Conservation (phyloP, 2,329 filamentous ascomycete genomes). For the Penicillium sp. region DNA sequence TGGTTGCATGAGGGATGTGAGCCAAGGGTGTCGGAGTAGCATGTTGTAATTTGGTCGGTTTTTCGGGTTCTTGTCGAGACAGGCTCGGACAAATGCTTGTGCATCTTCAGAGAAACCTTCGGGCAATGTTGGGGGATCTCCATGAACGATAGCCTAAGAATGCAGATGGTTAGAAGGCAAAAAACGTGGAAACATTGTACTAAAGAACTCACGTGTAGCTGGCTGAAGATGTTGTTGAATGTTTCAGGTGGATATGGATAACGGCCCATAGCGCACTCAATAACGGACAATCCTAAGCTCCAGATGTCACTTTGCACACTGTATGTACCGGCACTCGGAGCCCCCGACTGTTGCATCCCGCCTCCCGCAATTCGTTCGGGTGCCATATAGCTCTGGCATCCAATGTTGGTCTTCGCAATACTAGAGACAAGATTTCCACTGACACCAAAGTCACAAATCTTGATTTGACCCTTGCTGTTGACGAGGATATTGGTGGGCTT, state of each 20-base stretch:
- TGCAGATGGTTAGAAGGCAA: constrained; percentile 17
- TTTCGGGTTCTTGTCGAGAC: constrained; percentile 88
- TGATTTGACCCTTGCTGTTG: constrained; percentile 86
- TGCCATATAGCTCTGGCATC: constrained; percentile 99
- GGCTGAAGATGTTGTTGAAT: constrained; percentile 97
- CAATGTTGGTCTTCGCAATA: constrained; percentile 98
- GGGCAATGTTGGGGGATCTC: constrained; percentile 88
- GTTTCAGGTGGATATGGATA: constrained; percentile 98
- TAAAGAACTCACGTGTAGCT: constrained; percentile 75
- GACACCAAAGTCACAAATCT: constrained; percentile 98
- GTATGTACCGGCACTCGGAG: constrained; percentile 78
- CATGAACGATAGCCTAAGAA: constrained; percentile 88
- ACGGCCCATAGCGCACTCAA: constrained; percentile 89
- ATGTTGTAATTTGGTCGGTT: constrained; percentile 91
- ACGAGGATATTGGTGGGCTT: constrained; percentile 98
- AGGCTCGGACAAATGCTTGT: constrained; percentile 81
- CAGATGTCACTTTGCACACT: constrained; percentile 98
- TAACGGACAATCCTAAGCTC: constrained; percentile 90
- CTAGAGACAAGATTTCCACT: constrained; percentile 94
- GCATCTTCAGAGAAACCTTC: constrained; percentile 76
- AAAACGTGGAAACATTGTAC: neutral
- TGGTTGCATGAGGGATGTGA: constrained; percentile 71
- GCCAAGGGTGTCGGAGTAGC: constrained; percentile 86
- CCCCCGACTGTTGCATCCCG: constrained; percentile 68
- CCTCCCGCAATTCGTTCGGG: constrained; percentile 92